Percentiles rank a stretch among this genome's conserved stretches.
Conservation (phyloP, 208 protist genomes). For the Angomonas deanei region DNA sequence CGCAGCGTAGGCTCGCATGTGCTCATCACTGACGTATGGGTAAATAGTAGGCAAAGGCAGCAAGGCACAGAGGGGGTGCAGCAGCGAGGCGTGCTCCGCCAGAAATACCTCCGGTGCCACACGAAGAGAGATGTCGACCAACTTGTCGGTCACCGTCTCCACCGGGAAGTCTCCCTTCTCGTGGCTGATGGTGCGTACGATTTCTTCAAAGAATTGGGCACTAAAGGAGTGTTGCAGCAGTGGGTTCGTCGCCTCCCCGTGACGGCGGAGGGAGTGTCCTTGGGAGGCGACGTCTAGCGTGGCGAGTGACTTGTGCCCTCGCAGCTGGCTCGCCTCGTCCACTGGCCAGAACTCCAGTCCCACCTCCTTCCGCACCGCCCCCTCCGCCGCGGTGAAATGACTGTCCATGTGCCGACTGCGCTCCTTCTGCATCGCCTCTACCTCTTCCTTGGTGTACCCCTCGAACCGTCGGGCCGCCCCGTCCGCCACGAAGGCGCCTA, state of each 20-base stretch:
- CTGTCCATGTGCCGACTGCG: background rate
- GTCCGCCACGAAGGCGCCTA: conserved; percentile 75
- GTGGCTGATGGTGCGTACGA: conserved; percentile 56
- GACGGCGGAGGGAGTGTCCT: background rate
- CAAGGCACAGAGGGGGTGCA: conserved; percentile 55
- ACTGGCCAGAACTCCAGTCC: background rate
- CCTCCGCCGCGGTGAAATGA: background rate
- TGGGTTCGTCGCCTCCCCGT: background rate
- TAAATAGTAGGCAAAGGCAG: conserved; percentile 65
- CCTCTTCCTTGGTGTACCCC: conserved; percentile 29
- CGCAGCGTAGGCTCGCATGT: conserved; percentile 34
- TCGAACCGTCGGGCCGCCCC: conserved; percentile 58
- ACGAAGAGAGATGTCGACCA: conserved; percentile 25
- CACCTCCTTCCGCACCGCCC: background rate
- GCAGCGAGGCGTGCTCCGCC: conserved; percentile 57
- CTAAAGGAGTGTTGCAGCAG: conserved; percentile 57
- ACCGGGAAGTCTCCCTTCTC: conserved; percentile 54
- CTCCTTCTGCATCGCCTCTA: conserved; percentile 10
- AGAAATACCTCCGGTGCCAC: conserved; percentile 27
- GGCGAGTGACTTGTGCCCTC: background rate
- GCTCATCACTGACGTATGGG: conserved; percentile 66
- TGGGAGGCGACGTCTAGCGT: background rate
- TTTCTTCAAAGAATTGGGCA: conserved; percentile 41
- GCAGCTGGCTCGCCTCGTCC: background rate
- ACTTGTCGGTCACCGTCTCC: conserved; percentile 26